These are phyloP conservation scores for Trametes pubescens DNA, from an alignment of 1,284 basidiomycete genomes.

Conservation along the genomic window DNA sequence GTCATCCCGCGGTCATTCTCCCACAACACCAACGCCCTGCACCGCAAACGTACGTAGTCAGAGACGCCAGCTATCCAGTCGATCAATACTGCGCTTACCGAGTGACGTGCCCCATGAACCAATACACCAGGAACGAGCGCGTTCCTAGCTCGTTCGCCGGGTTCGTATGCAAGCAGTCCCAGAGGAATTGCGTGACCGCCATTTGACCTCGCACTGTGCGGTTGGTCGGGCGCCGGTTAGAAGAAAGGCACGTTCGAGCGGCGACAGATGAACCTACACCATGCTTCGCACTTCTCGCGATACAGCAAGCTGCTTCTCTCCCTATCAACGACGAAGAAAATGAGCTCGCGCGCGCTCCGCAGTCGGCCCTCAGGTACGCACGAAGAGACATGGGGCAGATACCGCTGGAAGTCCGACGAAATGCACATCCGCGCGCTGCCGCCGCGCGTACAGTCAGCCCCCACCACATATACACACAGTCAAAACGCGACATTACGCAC, in stretches of 20 bases:
- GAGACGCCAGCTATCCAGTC: not conserved
- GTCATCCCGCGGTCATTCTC: slow-evolving; percentile 63
- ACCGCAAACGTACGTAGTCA: not conserved
- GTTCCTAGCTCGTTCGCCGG: slow-evolving; percentile 60
- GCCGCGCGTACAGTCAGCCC: not conserved
- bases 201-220: slow-evolving; percentile 66
- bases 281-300: slow-evolving; percentile 69
- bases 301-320: slow-evolving; percentile 60
- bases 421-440: slow-evolving; percentile 71
- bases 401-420: slow-evolving; percentile 70
- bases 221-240: not conserved
- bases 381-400: slow-evolving; percentile 65
- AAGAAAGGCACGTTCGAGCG: not conserved
- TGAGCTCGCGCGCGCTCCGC: slow-evolving; percentile 5
- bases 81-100: slow-evolving; percentile 49
- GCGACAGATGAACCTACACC: slow-evolving; percentile 59
- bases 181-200: slow-evolving; percentile 61
- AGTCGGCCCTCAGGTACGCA: slow-evolving; percentile 44
- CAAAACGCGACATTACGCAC: slow-evolving; percentile 49
- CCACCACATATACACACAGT: no score
- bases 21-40: slow-evolving; percentile 66
- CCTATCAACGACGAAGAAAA: slow-evolving; percentile 38
- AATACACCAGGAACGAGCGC: slow-evolving; percentile 73
- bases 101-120: slow-evolving; percentile 76
- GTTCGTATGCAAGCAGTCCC: slow-evolving; percentile 63